phyloP scores from a whole-genome alignment of 345 rosid genomes.

The Trapa incisa region DNA sequence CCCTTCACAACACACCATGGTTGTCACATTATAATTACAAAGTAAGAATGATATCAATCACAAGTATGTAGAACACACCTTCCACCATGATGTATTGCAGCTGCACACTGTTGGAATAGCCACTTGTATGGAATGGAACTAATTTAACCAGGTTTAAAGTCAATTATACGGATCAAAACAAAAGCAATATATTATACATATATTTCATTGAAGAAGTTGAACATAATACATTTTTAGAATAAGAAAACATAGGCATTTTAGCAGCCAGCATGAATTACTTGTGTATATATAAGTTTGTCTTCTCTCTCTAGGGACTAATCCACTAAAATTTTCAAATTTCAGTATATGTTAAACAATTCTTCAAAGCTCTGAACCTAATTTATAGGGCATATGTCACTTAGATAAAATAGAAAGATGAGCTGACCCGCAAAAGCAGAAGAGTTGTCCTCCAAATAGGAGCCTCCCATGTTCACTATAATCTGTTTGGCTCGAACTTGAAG shows the following conservation, averaged over 20 bases:
- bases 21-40: conserved; percentile 2
- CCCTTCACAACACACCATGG: not conserved
- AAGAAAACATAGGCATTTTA: not conserved
- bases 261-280: not conserved
- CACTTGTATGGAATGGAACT: conserved; percentile 62
- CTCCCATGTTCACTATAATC: conserved; percentile 22
- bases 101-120: conserved; percentile 57
- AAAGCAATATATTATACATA: not conserved
- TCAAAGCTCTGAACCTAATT: not conserved
- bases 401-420: conserved; percentile 9
- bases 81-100: conserved; percentile 89
- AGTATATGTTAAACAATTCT: not conserved
- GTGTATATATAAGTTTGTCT: not conserved
- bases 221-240: not conserved
- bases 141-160: conserved; percentile 13
- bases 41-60: conserved; percentile 10
- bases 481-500: conserved; percentile 11
- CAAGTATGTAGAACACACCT: conserved; percentile 31
- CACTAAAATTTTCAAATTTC: not conserved
- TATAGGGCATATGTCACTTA: not conserved
- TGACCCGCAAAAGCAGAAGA: conserved; percentile 54
- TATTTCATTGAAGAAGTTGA: not conserved
- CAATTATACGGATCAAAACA: conserved; percentile 9
- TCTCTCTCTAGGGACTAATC: not conserved
- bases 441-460: conserved; percentile 26